Conservation (phyloP, 2,329 filamentous ascomycete genomes). For the Xylariaceae sp. region DNA sequence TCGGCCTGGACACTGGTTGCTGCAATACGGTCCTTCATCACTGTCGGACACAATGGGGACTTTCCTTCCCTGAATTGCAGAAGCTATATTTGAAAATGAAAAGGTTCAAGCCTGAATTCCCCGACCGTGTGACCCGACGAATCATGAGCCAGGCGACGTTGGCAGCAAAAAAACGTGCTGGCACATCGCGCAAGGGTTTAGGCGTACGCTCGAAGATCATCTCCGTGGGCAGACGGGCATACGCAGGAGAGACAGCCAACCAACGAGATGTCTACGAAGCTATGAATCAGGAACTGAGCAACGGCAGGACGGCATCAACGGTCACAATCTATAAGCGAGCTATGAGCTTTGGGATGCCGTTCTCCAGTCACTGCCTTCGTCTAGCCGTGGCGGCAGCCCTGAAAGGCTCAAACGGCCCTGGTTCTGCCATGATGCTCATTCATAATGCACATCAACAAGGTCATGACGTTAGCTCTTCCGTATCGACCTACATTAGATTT, state of each 20-base stretch:
- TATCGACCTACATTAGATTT: conserved; percentile 30
- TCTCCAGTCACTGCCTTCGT: conserved; percentile 47
- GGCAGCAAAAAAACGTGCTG: conserved; percentile 13
- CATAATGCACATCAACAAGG: conserved; percentile 43
- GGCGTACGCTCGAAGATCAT: conserved; percentile 10
- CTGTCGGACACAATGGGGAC: conserved; percentile 43
- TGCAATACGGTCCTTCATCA: conserved; percentile 44
- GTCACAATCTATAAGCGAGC: conserved; percentile 45
- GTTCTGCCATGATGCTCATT: conserved; percentile 45
- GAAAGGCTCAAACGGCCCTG: conserved; percentile 33
- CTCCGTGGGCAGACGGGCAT: conserved; percentile 26
- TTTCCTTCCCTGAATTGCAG: conserved; percentile 41
- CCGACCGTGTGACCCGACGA: conserved; percentile 44
- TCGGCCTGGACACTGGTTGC: conserved; percentile 42
- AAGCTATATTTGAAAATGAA: conserved; percentile 40
- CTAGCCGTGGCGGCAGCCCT: conserved; percentile 51
- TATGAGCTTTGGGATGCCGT: conserved; percentile 38
- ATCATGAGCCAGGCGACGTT: conserved; percentile 41
- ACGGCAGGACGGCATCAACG: conserved; percentile 38
- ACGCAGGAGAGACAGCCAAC: conserved; percentile 32
- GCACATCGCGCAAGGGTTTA: background rate
- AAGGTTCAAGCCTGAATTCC: conserved; percentile 36
- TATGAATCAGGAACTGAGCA: conserved; percentile 46
- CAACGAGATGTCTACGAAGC: conserved; percentile 39
- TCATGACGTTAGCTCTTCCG: conserved; percentile 45